A percentile compares a stretch with the other conserved stretches of the same genome.
phyloP scores from a whole-genome alignment of 129 eudicot genomes.

The Kitagawia praeruptora region DNA sequence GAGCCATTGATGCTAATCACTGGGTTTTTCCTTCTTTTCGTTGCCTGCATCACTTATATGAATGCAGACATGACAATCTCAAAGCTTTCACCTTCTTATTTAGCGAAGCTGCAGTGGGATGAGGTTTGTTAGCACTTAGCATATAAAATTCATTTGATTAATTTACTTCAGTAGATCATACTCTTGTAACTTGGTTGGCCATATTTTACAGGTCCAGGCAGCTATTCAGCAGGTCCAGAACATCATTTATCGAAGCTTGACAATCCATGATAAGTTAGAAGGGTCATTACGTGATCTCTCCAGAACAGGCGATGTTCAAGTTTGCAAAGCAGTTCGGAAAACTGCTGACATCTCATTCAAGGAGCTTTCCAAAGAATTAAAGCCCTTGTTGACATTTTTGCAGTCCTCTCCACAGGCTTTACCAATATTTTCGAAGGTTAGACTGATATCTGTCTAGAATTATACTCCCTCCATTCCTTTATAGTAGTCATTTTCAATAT shows the following conservation, averaged over 20 bases:
- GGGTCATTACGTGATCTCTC: constrained; percentile 84
- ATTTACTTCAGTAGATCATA: background rate
- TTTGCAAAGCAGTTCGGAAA: constrained; percentile 92
- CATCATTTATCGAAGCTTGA: constrained; percentile 44
- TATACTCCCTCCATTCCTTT: background rate
- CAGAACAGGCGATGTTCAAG: constrained; percentile 83
- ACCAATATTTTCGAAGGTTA: constrained; percentile 69
- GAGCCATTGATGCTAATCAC: constrained; percentile 89
- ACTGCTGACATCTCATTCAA: constrained; percentile 61
- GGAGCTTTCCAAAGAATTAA: constrained; percentile 78
- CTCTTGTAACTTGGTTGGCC: background rate
- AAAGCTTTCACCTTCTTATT: constrained; percentile 78
- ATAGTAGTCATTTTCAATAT: too few species aligned
- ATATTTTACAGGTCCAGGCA: constrained; percentile 53
- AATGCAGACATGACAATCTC: constrained; percentile 96
- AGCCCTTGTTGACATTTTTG: constrained; percentile 62
- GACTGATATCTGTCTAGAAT: background rate
- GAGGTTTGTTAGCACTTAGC: constrained; percentile 40
- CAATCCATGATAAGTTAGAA: constrained; percentile 74
- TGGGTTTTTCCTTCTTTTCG: constrained; percentile 76
- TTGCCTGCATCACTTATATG: constrained; percentile 69
- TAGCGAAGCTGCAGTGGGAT: constrained; percentile 94
- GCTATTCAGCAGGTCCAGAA: constrained; percentile 64
- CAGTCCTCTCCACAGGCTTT: constrained; percentile 76
- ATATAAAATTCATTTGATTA: background rate